Conservation (phyloP, 192 early-diverging fungal species). For the Chytriomyces sp. region DNA sequence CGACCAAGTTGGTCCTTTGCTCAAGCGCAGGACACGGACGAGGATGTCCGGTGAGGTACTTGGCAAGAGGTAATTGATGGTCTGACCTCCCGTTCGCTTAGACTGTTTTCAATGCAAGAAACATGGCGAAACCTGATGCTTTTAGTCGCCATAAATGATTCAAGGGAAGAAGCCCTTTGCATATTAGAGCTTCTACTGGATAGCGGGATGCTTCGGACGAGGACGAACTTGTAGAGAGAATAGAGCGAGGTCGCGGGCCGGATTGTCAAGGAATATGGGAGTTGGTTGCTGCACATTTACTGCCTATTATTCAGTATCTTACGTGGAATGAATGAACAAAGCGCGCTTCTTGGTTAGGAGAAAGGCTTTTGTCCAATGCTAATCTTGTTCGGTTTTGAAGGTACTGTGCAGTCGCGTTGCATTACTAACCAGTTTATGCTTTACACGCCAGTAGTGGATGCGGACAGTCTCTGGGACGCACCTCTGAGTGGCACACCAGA, state of each 20-base stretch:
- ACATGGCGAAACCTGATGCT: too few species aligned
- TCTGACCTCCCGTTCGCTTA: too few species aligned
- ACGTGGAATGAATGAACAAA: not conserved
- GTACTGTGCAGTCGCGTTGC: conserved; percentile 37
- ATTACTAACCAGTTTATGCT: too few species aligned
- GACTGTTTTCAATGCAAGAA: too few species aligned
- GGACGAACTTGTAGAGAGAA: not conserved
- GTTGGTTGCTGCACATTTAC: conserved; percentile 35
- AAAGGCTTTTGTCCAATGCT: not conserved
- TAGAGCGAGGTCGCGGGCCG: too few species aligned
- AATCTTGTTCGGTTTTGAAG: conserved; percentile 27
- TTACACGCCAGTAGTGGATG: not conserved
- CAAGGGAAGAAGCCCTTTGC: conserved; percentile 45
- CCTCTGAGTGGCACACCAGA: conserved; percentile 13
- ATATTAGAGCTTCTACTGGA: conserved; percentile 39
- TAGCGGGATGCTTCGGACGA: not conserved
- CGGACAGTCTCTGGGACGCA: conserved; percentile 49
- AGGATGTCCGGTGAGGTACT: not conserved
- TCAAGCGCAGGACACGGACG: conserved; percentile 25
- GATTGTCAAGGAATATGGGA: conserved; percentile 26
- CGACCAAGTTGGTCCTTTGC: conserved; percentile 40
- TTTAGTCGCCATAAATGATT: conserved; percentile 15
- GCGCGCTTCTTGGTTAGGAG: not conserved
- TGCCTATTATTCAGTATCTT: conserved; percentile 29
- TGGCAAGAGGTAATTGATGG: too few species aligned